Base-by-base conservation (phyloP, 345 rosid genomes). In the Eucalyptus globulus region DNA sequence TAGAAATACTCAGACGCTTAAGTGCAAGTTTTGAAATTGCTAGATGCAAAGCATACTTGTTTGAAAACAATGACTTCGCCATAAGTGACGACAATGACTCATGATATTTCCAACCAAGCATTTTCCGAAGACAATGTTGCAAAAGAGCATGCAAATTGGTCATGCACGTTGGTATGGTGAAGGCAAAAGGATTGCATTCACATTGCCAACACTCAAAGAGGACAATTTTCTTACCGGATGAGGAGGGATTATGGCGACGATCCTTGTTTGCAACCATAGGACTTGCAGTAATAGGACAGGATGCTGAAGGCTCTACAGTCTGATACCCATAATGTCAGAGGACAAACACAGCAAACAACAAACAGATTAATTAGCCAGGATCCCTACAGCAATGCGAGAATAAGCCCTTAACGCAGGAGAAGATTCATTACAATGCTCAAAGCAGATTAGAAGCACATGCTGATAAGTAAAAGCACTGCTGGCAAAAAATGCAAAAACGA, bases 301-400 rank as follows among this genome's bases (percentile, higher is more conserved):
- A 91, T 90, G 93, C 90, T 90, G 94, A 91, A 87, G 94, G 92
- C 89, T 93, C 97, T 91, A 95, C 90, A 27, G 92, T 92, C 99
- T 97, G 93, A 90, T 54, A 87, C 90, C 86, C 86, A 91, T 27
- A 53, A 87, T 65, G 43, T 76, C 83, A 76, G 27, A 37, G 27
- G 45, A 76, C 83, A 76, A 69, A 76, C 45, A 37, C 43, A 76
- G 47, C 45, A 37, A 76, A 76, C 83, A 76, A 76, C 45, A 76
- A 76, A 37, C 1, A 2, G 45, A 76, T 76, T 19, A 76, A 76
- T 37, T 76, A 37, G 47, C 83, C 83, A 76, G 15, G 1, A 76
- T 76, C 83, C 47, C 4, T 22, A 37, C 27, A 76, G 83, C 27
- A 13, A 76, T 76, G 83, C 83, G 11, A 21, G 47, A 76, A 37